Percentiles rank a stretch among this genome's conserved stretches.
Evolutionary conservation across 768 basidiomycete species (phyloP).

Genomic region (Paxillus involutus): DNA sequence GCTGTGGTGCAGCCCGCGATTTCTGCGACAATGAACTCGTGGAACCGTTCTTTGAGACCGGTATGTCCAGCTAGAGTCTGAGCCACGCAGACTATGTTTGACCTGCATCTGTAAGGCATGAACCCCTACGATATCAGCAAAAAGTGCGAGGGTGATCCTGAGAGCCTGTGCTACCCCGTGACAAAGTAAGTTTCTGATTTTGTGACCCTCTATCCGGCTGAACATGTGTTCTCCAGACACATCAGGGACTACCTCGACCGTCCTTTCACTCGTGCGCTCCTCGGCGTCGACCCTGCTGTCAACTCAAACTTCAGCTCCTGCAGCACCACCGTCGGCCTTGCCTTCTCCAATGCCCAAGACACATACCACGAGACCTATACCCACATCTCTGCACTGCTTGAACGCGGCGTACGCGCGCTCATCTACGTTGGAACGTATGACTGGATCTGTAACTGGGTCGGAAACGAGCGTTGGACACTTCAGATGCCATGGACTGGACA

Average conservation of each 20-base stretch:
- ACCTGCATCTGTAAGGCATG: constrained; percentile 27
- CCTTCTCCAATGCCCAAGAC: constrained; percentile 51
- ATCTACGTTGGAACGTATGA: constrained; percentile 77
- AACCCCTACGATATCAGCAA: constrained; percentile 68
- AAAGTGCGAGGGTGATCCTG: constrained; percentile 50
- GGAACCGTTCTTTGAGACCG: constrained; percentile 24
- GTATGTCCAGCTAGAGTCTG: constrained; percentile 26
- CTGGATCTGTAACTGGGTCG: constrained; percentile 80
- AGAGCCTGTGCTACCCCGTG: constrained; percentile 59
- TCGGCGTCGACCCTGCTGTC: constrained; percentile 62
- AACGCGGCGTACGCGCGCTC: constrained; percentile 72
- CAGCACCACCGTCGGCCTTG: constrained; percentile 41
- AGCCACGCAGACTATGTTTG: background rate
- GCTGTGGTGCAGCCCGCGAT: constrained; percentile 59
- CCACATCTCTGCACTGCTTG: constrained; percentile 55
- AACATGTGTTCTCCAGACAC: constrained; percentile 35
- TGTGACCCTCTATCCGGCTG: background rate
- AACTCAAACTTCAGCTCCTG: constrained; percentile 41
- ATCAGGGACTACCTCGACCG: constrained; percentile 64
- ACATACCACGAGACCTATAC: constrained; percentile 24
- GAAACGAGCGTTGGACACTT: constrained; percentile 76
- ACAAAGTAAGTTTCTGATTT: constrained; percentile 34
- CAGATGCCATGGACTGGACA: constrained; percentile 71
- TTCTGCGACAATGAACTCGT: constrained; percentile 55
- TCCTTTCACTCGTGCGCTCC: constrained; percentile 46